A percentile compares a stretch with the other conserved stretches of the same genome.
Conservation (phyloP, 495 filamentous ascomycete genomes). For the Tuber borchii region DNA sequence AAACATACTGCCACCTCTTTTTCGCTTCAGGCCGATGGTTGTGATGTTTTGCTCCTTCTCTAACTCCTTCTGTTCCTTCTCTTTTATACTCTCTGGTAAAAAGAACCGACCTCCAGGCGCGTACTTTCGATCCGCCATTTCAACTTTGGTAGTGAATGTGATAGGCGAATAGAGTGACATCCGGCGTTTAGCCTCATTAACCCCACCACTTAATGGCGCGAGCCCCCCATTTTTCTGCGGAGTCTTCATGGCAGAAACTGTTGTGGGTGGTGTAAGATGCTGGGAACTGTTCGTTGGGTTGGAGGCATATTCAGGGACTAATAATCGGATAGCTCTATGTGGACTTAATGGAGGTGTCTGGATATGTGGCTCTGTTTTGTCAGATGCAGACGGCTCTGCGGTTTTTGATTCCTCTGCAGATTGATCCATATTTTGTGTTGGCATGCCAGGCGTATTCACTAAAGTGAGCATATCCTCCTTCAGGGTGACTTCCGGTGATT, state of each 20-base stretch:
- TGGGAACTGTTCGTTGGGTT: slow-evolving; percentile 21
- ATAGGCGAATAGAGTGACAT: slow-evolving; percentile 40
- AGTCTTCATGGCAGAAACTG: slow-evolving; percentile 25
- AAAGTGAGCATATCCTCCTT: slow-evolving; percentile 24
- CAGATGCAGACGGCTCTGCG: background rate
- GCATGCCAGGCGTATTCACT: slow-evolving; percentile 24
- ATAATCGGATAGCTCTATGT: slow-evolving; percentile 36
- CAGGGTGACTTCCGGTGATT: slow-evolving; percentile 18
- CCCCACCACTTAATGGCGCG: slow-evolving; percentile 11
- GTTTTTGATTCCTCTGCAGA: slow-evolving; percentile 7
- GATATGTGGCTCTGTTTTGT: slow-evolving; percentile 34
- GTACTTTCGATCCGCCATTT: slow-evolving; percentile 41
- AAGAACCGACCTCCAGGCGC: slow-evolving; percentile 41
- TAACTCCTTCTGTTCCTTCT: slow-evolving; percentile 34
- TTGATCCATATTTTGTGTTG: slow-evolving; percentile 15
- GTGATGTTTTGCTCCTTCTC: slow-evolving; percentile 24
- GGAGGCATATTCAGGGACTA: slow-evolving; percentile 39
- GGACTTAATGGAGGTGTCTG: slow-evolving; percentile 40
- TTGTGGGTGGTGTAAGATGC: slow-evolving; percentile 38
- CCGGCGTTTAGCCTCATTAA: slow-evolving; percentile 32
- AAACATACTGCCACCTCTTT: slow-evolving; percentile 23
- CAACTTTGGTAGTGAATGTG: slow-evolving; percentile 35
- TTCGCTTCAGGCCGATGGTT: slow-evolving; percentile 25
- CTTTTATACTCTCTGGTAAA: slow-evolving; percentile 35
- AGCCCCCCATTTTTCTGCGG: slow-evolving; percentile 28